Conservation (phyloP, 805 yeast species). For the Wickerhamiella kurtzmanii region DNA sequence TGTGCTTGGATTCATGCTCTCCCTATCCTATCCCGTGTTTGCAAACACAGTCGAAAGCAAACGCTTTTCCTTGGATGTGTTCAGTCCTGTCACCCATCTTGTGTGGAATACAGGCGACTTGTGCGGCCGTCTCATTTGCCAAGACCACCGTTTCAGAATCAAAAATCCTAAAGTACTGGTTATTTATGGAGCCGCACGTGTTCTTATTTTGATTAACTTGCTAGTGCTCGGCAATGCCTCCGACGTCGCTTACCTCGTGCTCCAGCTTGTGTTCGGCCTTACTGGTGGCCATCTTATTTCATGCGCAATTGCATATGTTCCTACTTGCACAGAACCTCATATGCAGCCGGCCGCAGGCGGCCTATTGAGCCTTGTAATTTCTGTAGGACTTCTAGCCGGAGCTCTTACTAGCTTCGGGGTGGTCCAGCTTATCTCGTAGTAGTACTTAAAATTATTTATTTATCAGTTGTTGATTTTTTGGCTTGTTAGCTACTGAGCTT, state of each 20-base stretch:
- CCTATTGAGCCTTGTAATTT: constrained; percentile 66
- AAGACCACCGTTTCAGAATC: constrained; percentile 31
- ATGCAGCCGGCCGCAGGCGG: constrained; percentile 93
- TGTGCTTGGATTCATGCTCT: constrained; percentile 56
- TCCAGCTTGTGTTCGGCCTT: constrained; percentile 71
- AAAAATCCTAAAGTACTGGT: constrained; percentile 34
- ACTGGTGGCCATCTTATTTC: constrained; percentile 81
- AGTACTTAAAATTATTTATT: background rate
- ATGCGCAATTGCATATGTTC: constrained; percentile 65
- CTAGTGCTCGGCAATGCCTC: constrained; percentile 38
- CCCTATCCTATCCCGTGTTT: constrained; percentile 79
- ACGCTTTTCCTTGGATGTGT: constrained; percentile 29
- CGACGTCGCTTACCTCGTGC: constrained; percentile 38
- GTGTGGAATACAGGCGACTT: constrained; percentile 88
- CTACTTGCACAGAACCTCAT: constrained; percentile 42
- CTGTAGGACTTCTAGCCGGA: constrained; percentile 68
- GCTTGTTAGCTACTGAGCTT: background rate
- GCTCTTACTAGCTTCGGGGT: constrained; percentile 60
- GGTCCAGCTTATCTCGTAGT: constrained; percentile 7
- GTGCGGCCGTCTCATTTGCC: constrained; percentile 59
- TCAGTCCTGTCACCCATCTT: constrained; percentile 65
- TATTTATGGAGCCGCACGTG: constrained; percentile 41
- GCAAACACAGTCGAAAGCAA: constrained; percentile 56
- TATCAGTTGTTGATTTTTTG: background rate
- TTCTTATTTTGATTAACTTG: constrained; percentile 54